Evolutionary conservation across 2,329 filamentous ascomycete genomes (phyloP), one percentile per base, ranked within the genome.

Genomic region (Beauveria sp.): DNA sequence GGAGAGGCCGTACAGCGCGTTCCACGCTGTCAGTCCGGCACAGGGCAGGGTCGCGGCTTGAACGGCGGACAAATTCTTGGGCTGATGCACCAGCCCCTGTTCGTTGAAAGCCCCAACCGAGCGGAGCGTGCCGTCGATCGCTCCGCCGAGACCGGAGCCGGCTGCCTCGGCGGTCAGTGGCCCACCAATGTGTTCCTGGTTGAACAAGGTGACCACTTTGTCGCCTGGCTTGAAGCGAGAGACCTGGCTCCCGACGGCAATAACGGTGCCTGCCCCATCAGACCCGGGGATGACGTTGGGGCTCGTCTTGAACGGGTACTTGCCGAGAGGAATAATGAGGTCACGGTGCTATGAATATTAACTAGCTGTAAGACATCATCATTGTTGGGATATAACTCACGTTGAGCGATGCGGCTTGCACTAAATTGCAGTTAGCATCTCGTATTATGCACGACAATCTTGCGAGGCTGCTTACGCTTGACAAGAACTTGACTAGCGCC

Each of bases 81-180:
- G 90, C 62, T 83, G 77, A 49, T 75, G 76, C n/a, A 91, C 87
- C 4, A 93, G 78, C 2, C 88, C 89, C 24, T 72, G 81, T 75
- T 91, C 86, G 63, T 83, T 79, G 70, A 89, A 91, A 8, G 84
- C 82, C 63, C 77, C 88, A 66, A 88, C 86, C 66, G 88, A 79
- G 49, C 88, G 82, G 31, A 93, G 79, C 0, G 82, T 83, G 62
- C 90, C 90, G 67, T 92, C 84, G 1, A 88, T 61, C 9, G 79
- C 79, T 52, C 88, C 88, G 60, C 90, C 90, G 1, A 92, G 81
- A 3, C 88, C 88, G 1, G 18, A 46, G 1, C 64, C 61, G 5
- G 75, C 61, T 22, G 73, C 75, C 1, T 66, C 64, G 1, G 61
- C 14, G 34, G 72, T 73, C 20, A 80, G 64, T 20, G 74, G 63